A percentile compares a stretch with the other conserved stretches of the same genome.
phyloP scores from a whole-genome alignment of 164 flowering plant genomes.

The Tetracentron sinense region DNA sequence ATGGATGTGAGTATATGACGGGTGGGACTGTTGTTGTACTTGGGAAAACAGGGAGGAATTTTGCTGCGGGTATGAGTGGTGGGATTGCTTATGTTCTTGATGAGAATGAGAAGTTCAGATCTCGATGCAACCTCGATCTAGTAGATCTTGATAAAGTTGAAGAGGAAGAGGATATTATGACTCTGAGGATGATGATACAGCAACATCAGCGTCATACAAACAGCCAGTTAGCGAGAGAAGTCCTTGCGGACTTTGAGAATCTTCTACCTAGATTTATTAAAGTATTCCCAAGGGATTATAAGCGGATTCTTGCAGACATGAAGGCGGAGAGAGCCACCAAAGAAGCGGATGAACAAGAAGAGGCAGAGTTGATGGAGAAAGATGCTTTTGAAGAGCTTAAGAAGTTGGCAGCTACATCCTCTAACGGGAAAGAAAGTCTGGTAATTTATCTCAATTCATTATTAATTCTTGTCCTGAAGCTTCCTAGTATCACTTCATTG shows the following conservation, averaged over 20 bases:
- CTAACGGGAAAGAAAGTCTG: constrained; percentile 37
- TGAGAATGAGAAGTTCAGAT: constrained; percentile 54
- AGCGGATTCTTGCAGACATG: constrained; percentile 67
- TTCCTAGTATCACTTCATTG: no score
- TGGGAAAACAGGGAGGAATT: constrained; percentile 95
- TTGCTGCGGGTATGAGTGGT: constrained; percentile 99
- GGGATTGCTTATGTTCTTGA: constrained; percentile 97
- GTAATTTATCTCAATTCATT: constrained; percentile 19
- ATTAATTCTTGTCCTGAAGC: neutral
- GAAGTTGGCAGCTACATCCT: constrained; percentile 67
- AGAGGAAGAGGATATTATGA: constrained; percentile 81
- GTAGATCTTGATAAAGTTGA: constrained; percentile 98
- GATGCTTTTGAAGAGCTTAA: constrained; percentile 98
- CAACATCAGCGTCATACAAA: constrained; percentile 94
- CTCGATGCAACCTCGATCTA: constrained; percentile 84
- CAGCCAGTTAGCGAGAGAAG: constrained; percentile 77
- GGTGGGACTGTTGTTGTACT: constrained; percentile 94
- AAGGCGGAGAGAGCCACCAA: constrained; percentile 43
- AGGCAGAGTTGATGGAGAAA: constrained; percentile 54
- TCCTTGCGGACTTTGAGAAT: constrained; percentile 68
- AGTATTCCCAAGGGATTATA: constrained; percentile 94
- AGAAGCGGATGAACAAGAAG: constrained; percentile 49
- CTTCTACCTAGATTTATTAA: constrained; percentile 86
- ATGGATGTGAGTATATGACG: constrained; percentile 99
- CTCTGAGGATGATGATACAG: constrained; percentile 87